phyloP scores from a whole-genome alignment of 768 basidiomycete genomes.

The Polyporus arcularius region DNA sequence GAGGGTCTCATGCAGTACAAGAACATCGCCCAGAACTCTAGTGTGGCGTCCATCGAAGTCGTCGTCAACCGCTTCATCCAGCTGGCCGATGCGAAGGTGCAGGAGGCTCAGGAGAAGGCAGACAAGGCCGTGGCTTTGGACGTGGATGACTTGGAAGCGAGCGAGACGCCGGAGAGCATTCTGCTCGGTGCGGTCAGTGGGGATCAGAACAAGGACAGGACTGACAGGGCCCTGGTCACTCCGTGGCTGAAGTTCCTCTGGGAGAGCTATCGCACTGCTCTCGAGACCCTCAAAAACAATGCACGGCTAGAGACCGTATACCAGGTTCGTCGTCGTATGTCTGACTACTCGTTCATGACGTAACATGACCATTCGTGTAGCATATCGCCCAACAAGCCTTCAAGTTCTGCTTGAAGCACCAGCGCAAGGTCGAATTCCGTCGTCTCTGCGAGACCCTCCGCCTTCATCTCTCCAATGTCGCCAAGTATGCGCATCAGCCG shows the following conservation, averaged over 20 bases:
- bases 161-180: slow-evolving; percentile 92
- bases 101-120: slow-evolving; percentile 85
- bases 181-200: slow-evolving; percentile 86
- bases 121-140: slow-evolving; percentile 71
- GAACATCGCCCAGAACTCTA: slow-evolving; percentile 94
- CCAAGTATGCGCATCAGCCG: slow-evolving; percentile 92
- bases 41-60: slow-evolving; percentile 86
- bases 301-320: slow-evolving; percentile 90
- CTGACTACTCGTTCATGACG: neutral
- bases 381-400: slow-evolving; percentile 97
- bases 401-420: slow-evolving; percentile 91
- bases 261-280: slow-evolving; percentile 95
- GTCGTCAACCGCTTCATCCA: slow-evolving; percentile 87
- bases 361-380: slow-evolving; percentile 39
- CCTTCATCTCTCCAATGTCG: slow-evolving; percentile 90
- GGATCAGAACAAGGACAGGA: slow-evolving; percentile 92
- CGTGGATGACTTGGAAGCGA: slow-evolving; percentile 94
- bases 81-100: slow-evolving; percentile 78
- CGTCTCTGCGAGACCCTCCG: slow-evolving; percentile 95
- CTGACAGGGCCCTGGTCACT: slow-evolving; percentile 91
- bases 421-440: slow-evolving; percentile 95
- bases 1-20: slow-evolving; percentile 97
- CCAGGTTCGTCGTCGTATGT: slow-evolving; percentile 57
- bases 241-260: slow-evolving; percentile 99
- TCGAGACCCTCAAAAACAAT: slow-evolving; percentile 97